These are phyloP conservation scores for Calonectria fujianensis DNA, from an alignment of 2,329 filamentous ascomycete genomes.

Conservation along the genomic window DNA sequence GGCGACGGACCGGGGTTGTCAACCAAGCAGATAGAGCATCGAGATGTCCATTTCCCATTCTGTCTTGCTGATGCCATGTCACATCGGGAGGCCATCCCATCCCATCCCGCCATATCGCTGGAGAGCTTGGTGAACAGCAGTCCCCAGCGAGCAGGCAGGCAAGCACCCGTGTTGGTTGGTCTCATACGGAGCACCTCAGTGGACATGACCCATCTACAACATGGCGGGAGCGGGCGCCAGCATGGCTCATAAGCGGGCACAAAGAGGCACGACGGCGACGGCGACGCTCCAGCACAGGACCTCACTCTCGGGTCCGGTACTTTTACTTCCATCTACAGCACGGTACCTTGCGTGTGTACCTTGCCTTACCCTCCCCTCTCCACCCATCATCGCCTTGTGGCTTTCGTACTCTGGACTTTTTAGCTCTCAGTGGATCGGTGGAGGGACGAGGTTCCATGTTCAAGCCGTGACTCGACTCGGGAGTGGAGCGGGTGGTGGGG, in stretches of 20 bases:
- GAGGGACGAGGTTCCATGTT: slow-evolving; percentile 17
- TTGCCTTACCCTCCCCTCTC: slow-evolving; percentile 19
- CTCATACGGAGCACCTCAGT: background rate
- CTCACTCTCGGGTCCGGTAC: background rate
- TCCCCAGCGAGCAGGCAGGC: background rate
- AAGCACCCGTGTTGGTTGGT: background rate
- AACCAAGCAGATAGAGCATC: slow-evolving; percentile 8
- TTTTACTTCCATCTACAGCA: slow-evolving; percentile 15
- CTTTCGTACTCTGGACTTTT: slow-evolving; percentile 18
- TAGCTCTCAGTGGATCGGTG: slow-evolving; percentile 25
- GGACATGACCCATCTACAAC: slow-evolving; percentile 2
- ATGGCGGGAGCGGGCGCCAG: slow-evolving; percentile 10
- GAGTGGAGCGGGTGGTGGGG: slow-evolving; percentile 15
- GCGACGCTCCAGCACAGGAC: slow-evolving; percentile 2
- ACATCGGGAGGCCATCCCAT: background rate
- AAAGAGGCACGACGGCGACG: background rate
- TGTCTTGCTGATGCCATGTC: background rate
- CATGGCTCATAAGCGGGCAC: slow-evolving; percentile 14
- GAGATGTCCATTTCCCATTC: background rate
- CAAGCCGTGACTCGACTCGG: slow-evolving; percentile 16
- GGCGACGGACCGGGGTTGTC: background rate
- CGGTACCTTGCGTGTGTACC: slow-evolving; percentile 18
- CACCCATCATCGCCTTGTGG: slow-evolving; percentile 23
- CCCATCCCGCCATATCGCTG: background rate
- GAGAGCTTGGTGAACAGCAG: background rate